Evolutionary conservation across 2,329 filamentous ascomycete species (phyloP), one percentile per base, ranked within the genome.

Genomic region (Paecilomyces sp.): DNA sequence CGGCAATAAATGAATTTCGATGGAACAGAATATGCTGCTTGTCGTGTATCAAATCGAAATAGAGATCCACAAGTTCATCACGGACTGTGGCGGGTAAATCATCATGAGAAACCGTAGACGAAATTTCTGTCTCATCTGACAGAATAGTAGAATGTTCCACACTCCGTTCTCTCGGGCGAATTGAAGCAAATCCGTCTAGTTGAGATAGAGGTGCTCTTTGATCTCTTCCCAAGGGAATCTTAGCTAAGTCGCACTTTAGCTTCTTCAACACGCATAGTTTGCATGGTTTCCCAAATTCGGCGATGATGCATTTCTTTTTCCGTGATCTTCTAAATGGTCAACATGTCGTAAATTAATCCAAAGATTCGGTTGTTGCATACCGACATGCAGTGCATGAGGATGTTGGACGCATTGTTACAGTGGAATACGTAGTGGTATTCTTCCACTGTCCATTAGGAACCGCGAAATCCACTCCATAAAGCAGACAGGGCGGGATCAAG

Each of bases 1-100:
- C 25, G 9, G 47, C 11, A 25, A 65, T 60, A 52, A 66, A 28
- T n/a, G 55, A 63, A 6, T 63, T 59, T 31, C 55, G 57, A 58
- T 66, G 64, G 56, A 66, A 66, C 7, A 66, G 54, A 9, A 54
- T 59, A 57, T 64, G 60, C 53, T 65, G 60, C 12, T 62, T 63
- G 51, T 65, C 62, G 55, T 63, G 62, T 22, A 66, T 64, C 31
- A 66, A 63, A 15, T 64, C 57, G 56, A 65, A 65, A 51, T 66
- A 65, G n/a, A 63, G 56, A 12, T 59, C 55, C 24, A 60, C 59
- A 13, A 68, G 54, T 60, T 63, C 59, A 41, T 41, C 15, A n/a
- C 36, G 18, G 36, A 41, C 36, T n/a, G 36, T 7, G 15, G 36
- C 15, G 13, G 36, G 36, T n/a, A 41, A 5, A 5, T 3, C 36